Conservation (phyloP, 2,329 filamentous ascomycete species). For the Pseudogymnoascus sp. region DNA sequence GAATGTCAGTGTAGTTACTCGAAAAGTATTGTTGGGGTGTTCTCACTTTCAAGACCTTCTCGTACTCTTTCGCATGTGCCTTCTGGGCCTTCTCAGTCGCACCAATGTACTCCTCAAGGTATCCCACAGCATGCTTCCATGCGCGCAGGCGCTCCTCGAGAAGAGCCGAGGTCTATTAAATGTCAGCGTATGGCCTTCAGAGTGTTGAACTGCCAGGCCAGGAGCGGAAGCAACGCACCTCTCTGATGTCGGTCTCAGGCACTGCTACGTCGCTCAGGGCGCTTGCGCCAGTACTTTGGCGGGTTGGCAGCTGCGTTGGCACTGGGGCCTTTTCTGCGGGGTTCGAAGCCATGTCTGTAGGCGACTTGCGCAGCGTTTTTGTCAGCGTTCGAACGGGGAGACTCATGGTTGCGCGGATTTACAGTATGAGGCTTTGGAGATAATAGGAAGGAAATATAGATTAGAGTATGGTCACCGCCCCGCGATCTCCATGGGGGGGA, state of each 20-base stretch:
- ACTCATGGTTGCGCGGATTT: neutral
- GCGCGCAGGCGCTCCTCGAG: constrained; percentile 83
- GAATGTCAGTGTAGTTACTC: constrained; percentile 10
- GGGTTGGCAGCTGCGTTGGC: constrained; percentile 17
- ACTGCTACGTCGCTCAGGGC: constrained; percentile 22
- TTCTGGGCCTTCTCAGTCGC: constrained; percentile 82
- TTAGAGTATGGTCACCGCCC: constrained; percentile 4
- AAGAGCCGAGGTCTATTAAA: constrained; percentile 61
- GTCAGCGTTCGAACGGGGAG: constrained; percentile 7
- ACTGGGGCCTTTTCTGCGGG: neutral
- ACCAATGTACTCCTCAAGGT: constrained; percentile 82
- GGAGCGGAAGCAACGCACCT: constrained; percentile 19
- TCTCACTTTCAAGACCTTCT: constrained; percentile 77
- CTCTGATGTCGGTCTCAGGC: constrained; percentile 22
- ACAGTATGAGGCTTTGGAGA: constrained; percentile 3
- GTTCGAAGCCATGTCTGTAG: neutral
- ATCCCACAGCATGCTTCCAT: constrained; percentile 90
- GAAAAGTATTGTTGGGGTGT: neutral
- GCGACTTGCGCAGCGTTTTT: neutral
- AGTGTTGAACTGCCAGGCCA: neutral
- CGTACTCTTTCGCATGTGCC: constrained; percentile 85
- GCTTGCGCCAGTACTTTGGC: constrained; percentile 21
- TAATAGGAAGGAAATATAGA: neutral
- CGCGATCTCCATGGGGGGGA: neutral
- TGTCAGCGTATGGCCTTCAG: neutral